Base-by-base conservation (phyloP, 371 early-diverging fungal species). In the Rhizopus stolonifer region DNA sequence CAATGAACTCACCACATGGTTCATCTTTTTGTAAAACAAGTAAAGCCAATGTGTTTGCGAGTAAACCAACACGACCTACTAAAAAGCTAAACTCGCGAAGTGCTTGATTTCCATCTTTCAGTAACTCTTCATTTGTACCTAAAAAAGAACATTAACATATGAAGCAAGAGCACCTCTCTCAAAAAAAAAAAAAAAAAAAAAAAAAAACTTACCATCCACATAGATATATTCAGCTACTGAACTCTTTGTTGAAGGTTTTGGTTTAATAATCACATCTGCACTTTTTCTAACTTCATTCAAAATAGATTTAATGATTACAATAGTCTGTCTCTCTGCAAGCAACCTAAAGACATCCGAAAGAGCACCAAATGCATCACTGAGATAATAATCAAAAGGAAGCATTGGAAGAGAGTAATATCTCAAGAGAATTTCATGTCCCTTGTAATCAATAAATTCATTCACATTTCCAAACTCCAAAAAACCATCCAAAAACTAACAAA, bases 401-500 rank as follows among this genome's bases (percentile, higher is more conserved):
- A 81, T 66, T 0, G 90, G 88, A 9, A 91, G 70, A 0, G 78
- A 52, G 57, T 82, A 90, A 32, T 88, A 78, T n/a, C 77, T 58
- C 32, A 92, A 58, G 4, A 95, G 57, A 3, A 84, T 55, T 19
- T 82, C 77, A 14, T 85, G 64, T 1, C 91, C 91, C 22, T 73
- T 81, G 11, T 76, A 71, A 44, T 81, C 77, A 38, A 90, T 66
- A 65, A 94, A 91, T 14, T 90, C 89, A 19, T 81, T 74, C 17
- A 81, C 75, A 60, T 89, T 92, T 8, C 74, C 52, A 17, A 72
- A 64, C 61, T 87, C 91, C 61, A 95, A 89, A 32, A 92, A 72
- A 3, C 93, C 93, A 46, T 93, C 93, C 33, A 93, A 71, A 52
- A 95, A 93, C 86, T 74, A 50, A 9, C 60, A 53, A 64, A 56